Conservation (phyloP, 345 rosid species). For the Gossypium thurberi region DNA sequence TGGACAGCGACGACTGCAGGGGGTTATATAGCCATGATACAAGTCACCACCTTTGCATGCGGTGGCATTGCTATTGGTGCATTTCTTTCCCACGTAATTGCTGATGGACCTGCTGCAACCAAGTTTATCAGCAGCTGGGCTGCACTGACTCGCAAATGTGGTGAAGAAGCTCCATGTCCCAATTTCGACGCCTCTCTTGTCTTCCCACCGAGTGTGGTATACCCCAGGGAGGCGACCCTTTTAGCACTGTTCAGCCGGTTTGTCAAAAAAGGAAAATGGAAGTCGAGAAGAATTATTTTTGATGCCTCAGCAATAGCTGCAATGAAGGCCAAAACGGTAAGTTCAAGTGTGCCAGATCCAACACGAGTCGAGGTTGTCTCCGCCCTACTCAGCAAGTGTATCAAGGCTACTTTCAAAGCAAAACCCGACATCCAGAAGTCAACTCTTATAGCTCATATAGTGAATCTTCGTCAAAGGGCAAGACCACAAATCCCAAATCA, state of each 20-base stretch:
- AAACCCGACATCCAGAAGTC: neutral
- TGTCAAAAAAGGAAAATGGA: neutral
- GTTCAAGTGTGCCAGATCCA: slow-evolving; percentile 4
- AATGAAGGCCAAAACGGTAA: slow-evolving; percentile 12
- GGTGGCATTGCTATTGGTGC: slow-evolving; percentile 23
- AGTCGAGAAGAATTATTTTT: slow-evolving; percentile 16
- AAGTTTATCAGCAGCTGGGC: slow-evolving; percentile 27
- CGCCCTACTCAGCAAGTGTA: slow-evolving; percentile 17
- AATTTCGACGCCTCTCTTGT: neutral
- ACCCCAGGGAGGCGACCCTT: neutral
- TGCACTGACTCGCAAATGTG: neutral
- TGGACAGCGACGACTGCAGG: neutral
- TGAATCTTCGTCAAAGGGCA: slow-evolving; percentile 8
- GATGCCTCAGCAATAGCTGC: slow-evolving; percentile 10
- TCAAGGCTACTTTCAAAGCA: slow-evolving; percentile 6
- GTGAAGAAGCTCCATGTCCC: neutral
- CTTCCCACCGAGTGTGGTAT: slow-evolving; percentile 10
- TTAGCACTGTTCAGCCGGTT: neutral
- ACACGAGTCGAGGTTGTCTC: slow-evolving; percentile 21
- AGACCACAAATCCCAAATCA: slow-evolving; percentile 9
- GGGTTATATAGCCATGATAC: slow-evolving; percentile 5
- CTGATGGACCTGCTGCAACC: slow-evolving; percentile 13
- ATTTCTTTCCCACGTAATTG: slow-evolving; percentile 20
- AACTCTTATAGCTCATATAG: slow-evolving; percentile 1
- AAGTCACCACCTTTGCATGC: slow-evolving; percentile 27